phyloP scores from a whole-genome alignment of 2,329 filamentous ascomycete species.

The Daldinia eschscholtzii region DNA sequence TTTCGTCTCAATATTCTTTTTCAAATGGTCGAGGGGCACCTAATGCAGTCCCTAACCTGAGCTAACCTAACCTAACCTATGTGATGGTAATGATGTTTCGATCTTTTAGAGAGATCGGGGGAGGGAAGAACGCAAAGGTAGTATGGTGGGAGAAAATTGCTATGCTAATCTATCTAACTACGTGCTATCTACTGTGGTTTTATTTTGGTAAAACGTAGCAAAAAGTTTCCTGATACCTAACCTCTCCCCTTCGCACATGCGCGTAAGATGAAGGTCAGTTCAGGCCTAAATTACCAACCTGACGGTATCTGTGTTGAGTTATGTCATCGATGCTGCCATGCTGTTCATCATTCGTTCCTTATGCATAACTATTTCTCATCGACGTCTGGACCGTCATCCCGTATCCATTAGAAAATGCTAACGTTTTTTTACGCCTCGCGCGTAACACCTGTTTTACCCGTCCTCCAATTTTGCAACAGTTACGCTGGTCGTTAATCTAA shows the following conservation, averaged over 20 bases:
- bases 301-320: slow-evolving; percentile 13
- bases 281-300: slow-evolving; percentile 25
- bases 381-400: slow-evolving; percentile 15
- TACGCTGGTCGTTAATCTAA: slow-evolving; percentile 19
- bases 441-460: slow-evolving; percentile 17
- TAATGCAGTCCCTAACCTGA: slow-evolving; percentile 2
- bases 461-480: slow-evolving; percentile 25
- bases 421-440: slow-evolving; percentile 25
- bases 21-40: neutral
- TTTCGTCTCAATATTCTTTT: slow-evolving; percentile 7
- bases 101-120: neutral
- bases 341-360: slow-evolving; percentile 6
- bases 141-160: slow-evolving; percentile 28
- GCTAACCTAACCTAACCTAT: slow-evolving; percentile 11
- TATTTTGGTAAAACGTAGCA: slow-evolving; percentile 34
- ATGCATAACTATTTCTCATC: slow-evolving; percentile 16
- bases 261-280: slow-evolving; percentile 10
- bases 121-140: neutral
- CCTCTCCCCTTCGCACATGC: neutral
- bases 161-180: slow-evolving; percentile 37
- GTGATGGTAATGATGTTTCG: neutral
- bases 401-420: slow-evolving; percentile 37
- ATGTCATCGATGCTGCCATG: slow-evolving; percentile 21
- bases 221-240: slow-evolving; percentile 19
- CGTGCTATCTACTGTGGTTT: slow-evolving; percentile 39